phyloP scores from a whole-genome alignment of 495 filamentous ascomycete genomes.

The Penicillium turbatum region DNA sequence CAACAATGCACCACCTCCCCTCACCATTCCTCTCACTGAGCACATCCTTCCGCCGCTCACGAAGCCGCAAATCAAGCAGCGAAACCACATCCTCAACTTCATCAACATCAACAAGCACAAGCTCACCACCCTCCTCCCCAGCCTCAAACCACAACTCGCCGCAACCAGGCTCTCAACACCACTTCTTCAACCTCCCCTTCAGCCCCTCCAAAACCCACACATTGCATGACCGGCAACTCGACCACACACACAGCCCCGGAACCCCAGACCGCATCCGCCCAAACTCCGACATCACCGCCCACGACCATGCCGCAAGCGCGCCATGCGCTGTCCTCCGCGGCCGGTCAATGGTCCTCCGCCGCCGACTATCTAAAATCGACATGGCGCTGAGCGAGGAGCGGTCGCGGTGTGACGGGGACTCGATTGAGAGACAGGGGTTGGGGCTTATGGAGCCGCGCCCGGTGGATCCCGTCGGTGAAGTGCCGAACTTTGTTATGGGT shows the following conservation, averaged over 20 bases:
- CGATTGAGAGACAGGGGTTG: conserved; percentile 39
- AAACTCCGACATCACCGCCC: conserved; percentile 5
- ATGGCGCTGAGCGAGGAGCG: conserved; percentile 41
- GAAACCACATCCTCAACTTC: conserved; percentile 20
- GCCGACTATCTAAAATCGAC: conserved; percentile 43
- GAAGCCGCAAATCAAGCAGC: conserved; percentile 8
- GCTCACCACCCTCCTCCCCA: conserved; percentile 23
- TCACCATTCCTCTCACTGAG: conserved; percentile 19
- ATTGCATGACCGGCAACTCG: conserved; percentile 13
- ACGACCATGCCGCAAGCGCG: conserved; percentile 3
- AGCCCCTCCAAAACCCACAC: conserved; percentile 17
- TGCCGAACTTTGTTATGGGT: conserved; percentile 41
- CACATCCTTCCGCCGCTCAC: conserved; percentile 1
- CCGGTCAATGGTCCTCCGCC: conserved; percentile 35
- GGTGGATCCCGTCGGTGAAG: conserved; percentile 25
- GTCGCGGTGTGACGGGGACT: conserved; percentile 32
- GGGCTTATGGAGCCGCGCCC: conserved; percentile 46
- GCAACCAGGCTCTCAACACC: conserved; percentile 18
- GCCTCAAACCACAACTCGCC: conserved; percentile 9
- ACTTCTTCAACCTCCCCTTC: conserved; percentile 31
- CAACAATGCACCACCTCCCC: conserved; percentile 18
- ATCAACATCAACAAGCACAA: conserved; percentile 19
- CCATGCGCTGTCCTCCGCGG: conserved; percentile 29
- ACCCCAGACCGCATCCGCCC: conserved; percentile 25
- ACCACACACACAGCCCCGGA: conserved; percentile 11